These are phyloP conservation scores for Penicillium capsulatum DNA, from an alignment of 2,329 filamentous ascomycete species.

Conservation along the genomic window DNA sequence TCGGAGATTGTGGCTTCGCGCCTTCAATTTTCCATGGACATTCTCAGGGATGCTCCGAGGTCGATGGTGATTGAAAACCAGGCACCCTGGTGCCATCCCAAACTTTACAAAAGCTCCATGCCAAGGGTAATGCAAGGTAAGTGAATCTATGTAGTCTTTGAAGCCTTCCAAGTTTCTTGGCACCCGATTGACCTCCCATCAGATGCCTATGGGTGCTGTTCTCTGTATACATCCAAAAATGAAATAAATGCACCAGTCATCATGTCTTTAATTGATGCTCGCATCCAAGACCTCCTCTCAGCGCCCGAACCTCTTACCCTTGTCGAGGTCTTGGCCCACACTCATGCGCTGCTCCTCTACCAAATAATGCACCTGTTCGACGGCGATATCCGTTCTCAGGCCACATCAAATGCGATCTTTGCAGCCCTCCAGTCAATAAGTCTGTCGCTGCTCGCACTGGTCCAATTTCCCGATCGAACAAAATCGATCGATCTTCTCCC, in stretches of 20 bases:
- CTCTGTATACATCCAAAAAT: conserved; percentile 51
- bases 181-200: conserved; percentile 1
- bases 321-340: conserved; percentile 40
- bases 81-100: conserved; percentile 53
- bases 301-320: conserved; percentile 23
- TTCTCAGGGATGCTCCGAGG: conserved; percentile 42
- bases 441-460: conserved; percentile 15
- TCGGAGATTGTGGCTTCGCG: conserved; percentile 25
- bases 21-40: conserved; percentile 40
- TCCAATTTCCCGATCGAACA: conserved; percentile 18
- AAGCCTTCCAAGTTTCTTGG: background rate
- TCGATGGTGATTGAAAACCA: conserved; percentile 49
- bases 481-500: conserved; percentile 11
- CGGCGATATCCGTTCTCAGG: conserved; percentile 44
- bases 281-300: conserved; percentile 43
- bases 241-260: conserved; percentile 47
- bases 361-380: conserved; percentile 51
- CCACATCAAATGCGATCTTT: conserved; percentile 38
- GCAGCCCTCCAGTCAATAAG: conserved; percentile 21
- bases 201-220: conserved; percentile 54
- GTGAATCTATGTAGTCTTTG: background rate
- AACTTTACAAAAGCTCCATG: conserved; percentile 52
- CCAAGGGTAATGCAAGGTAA: conserved; percentile 50
- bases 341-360: conserved; percentile 50
- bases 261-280: conserved; percentile 47